A percentile compares a stretch with the other conserved stretches of the same genome.
Evolutionary conservation across 139 green algal genomes (phyloP).

Genomic region (Desmodesmus armatus): DNA sequence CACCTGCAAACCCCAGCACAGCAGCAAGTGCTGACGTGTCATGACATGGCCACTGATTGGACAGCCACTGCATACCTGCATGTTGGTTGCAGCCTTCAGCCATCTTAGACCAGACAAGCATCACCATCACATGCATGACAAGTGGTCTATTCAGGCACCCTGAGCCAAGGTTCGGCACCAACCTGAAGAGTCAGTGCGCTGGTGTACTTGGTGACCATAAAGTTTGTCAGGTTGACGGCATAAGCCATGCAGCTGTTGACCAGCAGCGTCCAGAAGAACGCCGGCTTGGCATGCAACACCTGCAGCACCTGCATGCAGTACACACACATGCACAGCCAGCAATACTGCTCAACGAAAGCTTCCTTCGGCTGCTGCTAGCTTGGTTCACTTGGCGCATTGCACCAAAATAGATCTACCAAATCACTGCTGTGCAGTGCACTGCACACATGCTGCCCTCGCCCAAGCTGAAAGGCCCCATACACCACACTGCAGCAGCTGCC

Average conservation of each 20-base stretch:
- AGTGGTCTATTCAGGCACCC: too few species aligned
- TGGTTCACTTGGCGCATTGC: background rate
- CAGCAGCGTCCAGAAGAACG: slow-evolving; percentile 80
- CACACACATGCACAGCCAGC: background rate
- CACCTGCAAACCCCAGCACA: slow-evolving; percentile 60
- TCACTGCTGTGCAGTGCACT: background rate
- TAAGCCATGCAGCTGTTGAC: slow-evolving; percentile 91
- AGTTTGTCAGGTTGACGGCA: slow-evolving; percentile 98
- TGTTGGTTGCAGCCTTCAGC: too few species aligned
- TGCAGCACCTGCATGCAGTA: slow-evolving; percentile 14
- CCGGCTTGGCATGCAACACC: slow-evolving; percentile 16
- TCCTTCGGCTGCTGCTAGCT: background rate
- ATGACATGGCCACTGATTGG: background rate
- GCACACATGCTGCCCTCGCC: too few species aligned
- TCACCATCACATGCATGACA: too few species aligned
- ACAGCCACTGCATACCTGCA: too few species aligned
- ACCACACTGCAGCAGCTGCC: too few species aligned
- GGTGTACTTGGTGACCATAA: slow-evolving; percentile 97
- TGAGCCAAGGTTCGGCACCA: too few species aligned
- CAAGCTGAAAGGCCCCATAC: too few species aligned
- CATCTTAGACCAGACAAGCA: too few species aligned
- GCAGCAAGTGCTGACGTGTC: background rate
- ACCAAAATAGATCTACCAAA: background rate
- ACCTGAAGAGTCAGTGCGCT: slow-evolving; percentile 94
- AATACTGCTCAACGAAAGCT: too few species aligned